Evolutionary conservation across 1,139 yeast genomes (phyloP).

Genomic region (Suhomyces wounanorum): DNA sequence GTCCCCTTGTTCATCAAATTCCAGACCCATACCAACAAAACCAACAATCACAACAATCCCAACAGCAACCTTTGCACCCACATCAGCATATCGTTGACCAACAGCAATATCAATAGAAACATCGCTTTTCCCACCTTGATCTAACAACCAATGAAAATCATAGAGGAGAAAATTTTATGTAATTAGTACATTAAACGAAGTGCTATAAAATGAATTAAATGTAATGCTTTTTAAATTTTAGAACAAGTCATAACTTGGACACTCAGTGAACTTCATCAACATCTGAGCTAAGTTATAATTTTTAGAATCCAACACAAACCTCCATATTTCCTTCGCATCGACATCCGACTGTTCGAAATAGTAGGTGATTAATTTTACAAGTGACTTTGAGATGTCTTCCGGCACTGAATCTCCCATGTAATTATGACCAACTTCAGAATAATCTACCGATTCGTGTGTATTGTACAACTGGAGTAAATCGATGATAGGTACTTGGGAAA

Average conservation of each 20-base stretch:
- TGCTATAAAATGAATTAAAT: neutral
- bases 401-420: conserved; percentile 6
- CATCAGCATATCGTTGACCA: conserved; percentile 15
- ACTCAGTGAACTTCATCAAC: conserved; percentile 21
- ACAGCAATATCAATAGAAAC: conserved; percentile 11
- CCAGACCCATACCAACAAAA: conserved; percentile 43
- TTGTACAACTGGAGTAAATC: conserved; percentile 12
- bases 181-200: neutral
- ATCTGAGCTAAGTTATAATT: conserved; percentile 21
- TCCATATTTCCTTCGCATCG: conserved; percentile 22
- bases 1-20: conserved; percentile 38
- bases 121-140: neutral
- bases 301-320: conserved; percentile 20
- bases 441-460: conserved; percentile 15
- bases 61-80: conserved; percentile 16
- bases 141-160: neutral
- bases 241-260: conserved; percentile 15
- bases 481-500: conserved; percentile 8
- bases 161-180: neutral
- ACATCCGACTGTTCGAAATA: conserved; percentile 15
- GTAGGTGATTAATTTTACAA: conserved; percentile 14
- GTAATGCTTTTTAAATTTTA: conserved; percentile 2
- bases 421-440: conserved; percentile 11
- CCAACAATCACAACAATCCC: conserved; percentile 21
- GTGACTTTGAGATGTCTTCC: conserved; percentile 15